Percentiles rank a stretch among this genome's conserved stretches.
Conservation (phyloP, 2,329 filamentous ascomycete genomes). For the Fusarium dimerum region DNA sequence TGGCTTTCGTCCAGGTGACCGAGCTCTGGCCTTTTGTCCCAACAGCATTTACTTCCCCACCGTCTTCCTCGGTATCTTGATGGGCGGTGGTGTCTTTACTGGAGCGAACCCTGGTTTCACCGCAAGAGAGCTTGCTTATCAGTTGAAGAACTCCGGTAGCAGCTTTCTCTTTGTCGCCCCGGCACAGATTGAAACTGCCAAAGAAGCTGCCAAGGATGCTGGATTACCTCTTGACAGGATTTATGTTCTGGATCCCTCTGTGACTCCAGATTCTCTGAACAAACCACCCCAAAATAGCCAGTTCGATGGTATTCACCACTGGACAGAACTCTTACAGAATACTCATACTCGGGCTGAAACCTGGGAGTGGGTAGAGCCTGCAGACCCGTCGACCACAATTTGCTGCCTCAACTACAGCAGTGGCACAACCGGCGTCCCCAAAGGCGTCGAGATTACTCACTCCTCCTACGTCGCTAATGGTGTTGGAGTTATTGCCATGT, state of each 20-base stretch:
- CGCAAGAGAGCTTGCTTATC: slow-evolving; percentile 71
- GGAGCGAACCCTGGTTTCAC: slow-evolving; percentile 72
- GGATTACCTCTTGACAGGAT: slow-evolving; percentile 56
- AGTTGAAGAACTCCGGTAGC: slow-evolving; percentile 70
- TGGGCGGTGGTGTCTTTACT: slow-evolving; percentile 77
- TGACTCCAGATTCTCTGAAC: slow-evolving; percentile 19
- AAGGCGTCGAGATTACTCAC: slow-evolving; percentile 80
- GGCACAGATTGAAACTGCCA: slow-evolving; percentile 59
- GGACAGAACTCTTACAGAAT: slow-evolving; percentile 60
- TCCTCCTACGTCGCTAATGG: slow-evolving; percentile 73
- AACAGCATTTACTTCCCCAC: slow-evolving; percentile 74
- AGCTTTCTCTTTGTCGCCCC: slow-evolving; percentile 65
- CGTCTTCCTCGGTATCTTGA: slow-evolving; percentile 70
- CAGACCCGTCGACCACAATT: slow-evolving; percentile 51
- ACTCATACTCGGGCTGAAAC: slow-evolving; percentile 37
- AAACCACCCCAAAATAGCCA: slow-evolving; percentile 15
- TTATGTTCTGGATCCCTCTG: slow-evolving; percentile 66
- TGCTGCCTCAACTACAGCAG: slow-evolving; percentile 77
- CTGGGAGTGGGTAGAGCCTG: slow-evolving; percentile 64
- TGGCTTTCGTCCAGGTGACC: slow-evolving; percentile 67
- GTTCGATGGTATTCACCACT: slow-evolving; percentile 44
- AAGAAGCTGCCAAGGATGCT: slow-evolving; percentile 63
- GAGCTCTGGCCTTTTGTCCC: slow-evolving; percentile 72
- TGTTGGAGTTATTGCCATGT: slow-evolving; percentile 49
- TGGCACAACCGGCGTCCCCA: slow-evolving; percentile 77